A percentile compares a stretch with the other conserved stretches of the same genome.
These are phyloP conservation scores for Cyclotella atomus DNA, from an alignment of 108 stramenopile species.

Conservation along the genomic window DNA sequence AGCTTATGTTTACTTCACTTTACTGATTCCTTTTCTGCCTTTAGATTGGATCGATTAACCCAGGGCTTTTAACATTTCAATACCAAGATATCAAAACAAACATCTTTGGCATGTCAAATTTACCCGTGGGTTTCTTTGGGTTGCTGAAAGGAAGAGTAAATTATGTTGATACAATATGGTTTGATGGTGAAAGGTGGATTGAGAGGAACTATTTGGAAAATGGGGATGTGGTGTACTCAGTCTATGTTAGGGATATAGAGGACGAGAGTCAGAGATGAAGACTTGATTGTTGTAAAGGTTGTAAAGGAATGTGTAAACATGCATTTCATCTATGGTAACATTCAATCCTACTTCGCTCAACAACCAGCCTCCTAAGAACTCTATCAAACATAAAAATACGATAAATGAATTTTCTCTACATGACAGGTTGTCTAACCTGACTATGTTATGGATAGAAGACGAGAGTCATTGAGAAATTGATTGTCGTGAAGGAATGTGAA, in stretches of 20 bases:
- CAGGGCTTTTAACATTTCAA: slow-evolving; percentile 63
- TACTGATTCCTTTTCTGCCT: not conserved
- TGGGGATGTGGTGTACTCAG: slow-evolving; percentile 39
- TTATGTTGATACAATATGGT: slow-evolving; percentile 67
- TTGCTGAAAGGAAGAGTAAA: slow-evolving; percentile 67
- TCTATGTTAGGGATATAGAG: slow-evolving; percentile 42
- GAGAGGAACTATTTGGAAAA: slow-evolving; percentile 55
- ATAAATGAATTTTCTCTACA: too few relatives aligned
- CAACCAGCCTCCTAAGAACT: too few relatives aligned
- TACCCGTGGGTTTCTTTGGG: slow-evolving; percentile 73
- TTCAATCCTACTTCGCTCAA: too few relatives aligned
- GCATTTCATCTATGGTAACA: too few relatives aligned
- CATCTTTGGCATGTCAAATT: slow-evolving; percentile 67
- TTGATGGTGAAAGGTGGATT: slow-evolving; percentile 77
- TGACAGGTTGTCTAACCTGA: too few relatives aligned
- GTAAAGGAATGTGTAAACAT: too few relatives aligned
- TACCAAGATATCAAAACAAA: slow-evolving; percentile 76
- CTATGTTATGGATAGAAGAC: too few relatives aligned
- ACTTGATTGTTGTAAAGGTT: not conserved
- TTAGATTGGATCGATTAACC: slow-evolving; percentile 56
- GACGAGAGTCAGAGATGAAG: slow-evolving; percentile 21
- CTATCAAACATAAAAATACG: not conserved
- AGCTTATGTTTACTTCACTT: not conserved
- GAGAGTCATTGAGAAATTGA: too few relatives aligned
- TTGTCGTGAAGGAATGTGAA: too few relatives aligned